Evolutionary conservation across 2,329 filamentous ascomycete species (phyloP), one percentile per base, ranked within the genome.

Genomic region (Monosporascus cannonballus): DNA sequence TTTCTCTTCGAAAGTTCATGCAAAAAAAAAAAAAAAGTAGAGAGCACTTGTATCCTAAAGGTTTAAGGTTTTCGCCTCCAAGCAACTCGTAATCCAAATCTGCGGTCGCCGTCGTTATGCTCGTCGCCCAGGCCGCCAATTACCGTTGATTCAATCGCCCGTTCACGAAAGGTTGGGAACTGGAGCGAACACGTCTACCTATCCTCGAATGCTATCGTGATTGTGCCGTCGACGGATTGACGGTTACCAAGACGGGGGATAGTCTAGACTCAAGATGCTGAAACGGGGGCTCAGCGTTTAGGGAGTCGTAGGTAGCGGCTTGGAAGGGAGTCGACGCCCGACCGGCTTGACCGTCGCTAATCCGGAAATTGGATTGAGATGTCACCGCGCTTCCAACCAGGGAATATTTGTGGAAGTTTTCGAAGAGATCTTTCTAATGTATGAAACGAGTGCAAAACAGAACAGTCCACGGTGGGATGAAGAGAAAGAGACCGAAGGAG

Each of bases 1-100:
- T 50, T 46, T 50, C 50, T 9, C 51, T 56, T 55, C 59, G 62
- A 59, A 54, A 61, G 57, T 54, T 61, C 66, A 67, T 67, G 52
- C 61, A 56, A 57, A 51, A 44, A 50, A 49, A 39, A 1, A 3
- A 1, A 14, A 20, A 20, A 15, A 4, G 22, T 34, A 9, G 30
- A 34, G 30, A 34, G 30, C 11, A 14, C 9, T 34, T 5, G 30
- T 34, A 34, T 34, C 9, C 30, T 34, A 34, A 34, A 34, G 9
- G 4, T 34, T 34, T 9, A 34, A 34, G 30, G 30, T 34, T 14
- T 6, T 20, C 11, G 11, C 30, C 5, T 46, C 42, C 24, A 30
- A 14, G 24, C 15, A 46, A 46, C 20, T 9, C 20, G 24, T 15
- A 17, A 30, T 46, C 24, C 42, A 46, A 46, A 46, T 20, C 11